Evolutionary conservation across 164 flowering plant genomes (phyloP), one percentile per base, ranked within the genome.

Genomic region (Santalum album): DNA sequence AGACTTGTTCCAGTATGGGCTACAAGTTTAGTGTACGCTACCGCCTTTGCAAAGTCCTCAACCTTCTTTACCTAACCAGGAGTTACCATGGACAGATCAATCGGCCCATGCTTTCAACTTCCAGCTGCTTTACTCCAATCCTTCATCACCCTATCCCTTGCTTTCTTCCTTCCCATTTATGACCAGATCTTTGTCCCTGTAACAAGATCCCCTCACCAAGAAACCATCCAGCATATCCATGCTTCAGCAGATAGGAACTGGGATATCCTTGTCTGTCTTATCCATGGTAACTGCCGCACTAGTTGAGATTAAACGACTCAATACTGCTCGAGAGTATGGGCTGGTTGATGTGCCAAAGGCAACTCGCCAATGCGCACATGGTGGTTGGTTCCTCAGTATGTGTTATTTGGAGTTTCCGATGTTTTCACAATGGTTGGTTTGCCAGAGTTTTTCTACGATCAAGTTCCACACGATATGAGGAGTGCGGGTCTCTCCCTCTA

Each of bases 11-110:
- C 72, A 11, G 44, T 69, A 34, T 69, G 72, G 69, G 55, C 47
- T 3, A 51, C 65, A 20, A 51, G 58, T 12, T 44, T 69, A 19
- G 35, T 50, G 10, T 65, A 43, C 21, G 65, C 52, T 32, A 44
- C 64, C 18, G 69, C 53, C 6, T 22, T 51, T 34, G 63, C 59
- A 19, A 69, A 64, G 36, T 15, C 56, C 6, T 11, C 62, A 23
- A 69, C 72, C 1, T 61, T 69, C 25, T 69, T 64, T 39, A 65
- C 68, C 50, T 40, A 65, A 29, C 68, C 59, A 35, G 59, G 59
- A 20, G 16, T 22, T 12, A 59, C 68, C 0, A 48, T 59, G 68
- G 56, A 65, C 48, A 14, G 68, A 22, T 53, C 64, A 18, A 49
- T 65, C 7, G 55, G 45, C 1, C n/a, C 68, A 14, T 3, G 17